Evolutionary conservation across 1,139 yeast species (phyloP), one percentile per base, ranked within the genome.

Genomic region (Yamadazyma atlantica): DNA sequence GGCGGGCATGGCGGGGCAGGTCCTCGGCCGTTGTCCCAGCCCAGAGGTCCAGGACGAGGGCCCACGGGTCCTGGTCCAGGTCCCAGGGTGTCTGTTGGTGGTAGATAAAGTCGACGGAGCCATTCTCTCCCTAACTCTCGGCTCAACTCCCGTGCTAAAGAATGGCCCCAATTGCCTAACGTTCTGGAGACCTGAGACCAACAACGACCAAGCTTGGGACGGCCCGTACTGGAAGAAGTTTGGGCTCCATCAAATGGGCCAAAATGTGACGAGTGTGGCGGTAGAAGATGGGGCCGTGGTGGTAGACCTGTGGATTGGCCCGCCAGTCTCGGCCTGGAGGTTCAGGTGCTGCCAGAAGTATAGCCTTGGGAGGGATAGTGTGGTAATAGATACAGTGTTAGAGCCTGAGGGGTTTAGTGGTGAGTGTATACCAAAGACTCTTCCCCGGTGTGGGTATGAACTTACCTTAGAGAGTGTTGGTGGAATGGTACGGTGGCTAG

Each of bases 151-250:
- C 11, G 15, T 37, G 12, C 11, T 23, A 7, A 5, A 23, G 11
- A 23, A 23, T 7, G 26, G 26, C 26, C 26, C 6, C 14, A 45
- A 47, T 23, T 40, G 40, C 18, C 37, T 49, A 12, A 45, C 48
- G 1, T 54, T 60, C 40, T 63, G 62, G 63, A 49, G 68, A 36
- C 59, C 68, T 4, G 57, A 58, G 16, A 60, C 57, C 15, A 64
- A 60, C 41, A 62, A 62, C 35, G 67, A 62, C 40, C 34, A 21
- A 36, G 50, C 41, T 8, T 32, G 27, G 2, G 50, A 48, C 32
- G 48, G 36, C n/a, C 48, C 50, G 5, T 48, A 48, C 21, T 49
- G 53, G 52, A 44, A 39, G 36, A 35, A 33, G 27, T 49, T 38
- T 37, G 48, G 50, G 1, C 37, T 49, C 16, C 36, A 49, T 31